Evolutionary conservation across 1,139 yeast species (phyloP), one percentile per base, ranked within the genome.

Genomic region (Lizanozyma gosingica): DNA sequence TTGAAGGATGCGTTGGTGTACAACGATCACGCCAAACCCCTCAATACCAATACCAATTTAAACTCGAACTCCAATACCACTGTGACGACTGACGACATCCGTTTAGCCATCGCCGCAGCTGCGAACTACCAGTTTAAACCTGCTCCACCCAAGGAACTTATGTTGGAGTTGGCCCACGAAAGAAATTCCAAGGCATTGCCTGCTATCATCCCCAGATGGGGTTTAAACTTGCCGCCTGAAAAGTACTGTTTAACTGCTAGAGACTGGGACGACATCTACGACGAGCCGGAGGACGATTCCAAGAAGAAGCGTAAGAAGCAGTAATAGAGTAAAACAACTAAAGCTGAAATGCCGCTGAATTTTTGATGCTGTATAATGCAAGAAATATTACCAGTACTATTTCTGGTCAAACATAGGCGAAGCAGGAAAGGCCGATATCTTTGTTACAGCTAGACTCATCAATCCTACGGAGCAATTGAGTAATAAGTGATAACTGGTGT

Each of bases 101-200:
- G 97, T 48, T 70, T 92, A 48, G 97, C 97, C 1, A 87, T 92
- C 18, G 94, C 94, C 1, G 94, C 98, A 0, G 71, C 95, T 43
- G 86, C 95, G 15, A 88, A 86, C 57, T 87, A 88, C 57, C 97
- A 92, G 59, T 92, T 92, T 70, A 88, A 87, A 59, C 97, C 97
- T 1, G 73, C 72, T 14, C 95, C 96, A 4, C 95, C 95, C 2
- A 92, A 92, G 60, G 97, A 92, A 57, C 68, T 92, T 51, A 63
- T 92, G 48, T 66, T 92, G 57, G 96, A 92, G 59, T 67, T 92
- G 52, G 98, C 98, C 0, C 84, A 82, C 33, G 98, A 94, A 56
- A 71, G 96, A 50, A 92, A 92, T 59, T 80, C 87, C 50, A 81
- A 85, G 56, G 82, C 95, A 0, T 69, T 92, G 44, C 99, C 99